Conservation (phyloP, 2,329 filamentous ascomycete genomes). For the Fusarium circinatum region DNA sequence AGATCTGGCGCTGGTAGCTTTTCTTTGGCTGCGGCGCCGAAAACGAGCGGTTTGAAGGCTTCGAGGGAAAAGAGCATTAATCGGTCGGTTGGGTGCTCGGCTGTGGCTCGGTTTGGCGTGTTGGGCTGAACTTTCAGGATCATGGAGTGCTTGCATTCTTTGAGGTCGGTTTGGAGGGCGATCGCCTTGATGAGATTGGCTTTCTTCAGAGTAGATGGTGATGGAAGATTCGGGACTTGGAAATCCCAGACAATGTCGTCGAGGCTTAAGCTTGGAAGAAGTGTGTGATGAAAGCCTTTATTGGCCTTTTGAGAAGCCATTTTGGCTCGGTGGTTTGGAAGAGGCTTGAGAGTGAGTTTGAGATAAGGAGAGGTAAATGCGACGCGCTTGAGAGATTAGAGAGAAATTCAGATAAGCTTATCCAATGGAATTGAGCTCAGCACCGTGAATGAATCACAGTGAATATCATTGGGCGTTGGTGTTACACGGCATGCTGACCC, state of each 20-base stretch:
- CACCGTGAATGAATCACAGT: neutral
- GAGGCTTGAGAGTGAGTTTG: neutral
- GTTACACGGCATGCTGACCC: neutral
- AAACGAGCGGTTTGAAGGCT: neutral
- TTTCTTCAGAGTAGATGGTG: neutral
- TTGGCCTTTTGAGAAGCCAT: neutral
- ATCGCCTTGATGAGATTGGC: neutral
- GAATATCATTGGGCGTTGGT: neutral
- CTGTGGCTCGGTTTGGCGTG: neutral
- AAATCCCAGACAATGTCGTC: neutral
- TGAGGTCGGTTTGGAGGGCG: neutral
- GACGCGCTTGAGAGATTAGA: neutral
- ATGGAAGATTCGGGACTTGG: neutral
- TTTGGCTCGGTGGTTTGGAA: rapidly evolving
- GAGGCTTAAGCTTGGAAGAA: neutral
- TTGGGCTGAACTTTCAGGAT: neutral
- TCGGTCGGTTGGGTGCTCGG: rapidly evolving
- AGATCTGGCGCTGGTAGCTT: neutral
- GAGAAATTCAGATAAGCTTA: neutral
- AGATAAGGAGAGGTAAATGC: rapidly evolving
- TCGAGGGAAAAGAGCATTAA: neutral
- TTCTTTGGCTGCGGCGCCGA: neutral
- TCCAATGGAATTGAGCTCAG: neutral
- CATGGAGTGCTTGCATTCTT: neutral
- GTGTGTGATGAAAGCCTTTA: neutral